Conservation (phyloP, 768 basidiomycete genomes). For the Xanthoconium purpureum region DNA sequence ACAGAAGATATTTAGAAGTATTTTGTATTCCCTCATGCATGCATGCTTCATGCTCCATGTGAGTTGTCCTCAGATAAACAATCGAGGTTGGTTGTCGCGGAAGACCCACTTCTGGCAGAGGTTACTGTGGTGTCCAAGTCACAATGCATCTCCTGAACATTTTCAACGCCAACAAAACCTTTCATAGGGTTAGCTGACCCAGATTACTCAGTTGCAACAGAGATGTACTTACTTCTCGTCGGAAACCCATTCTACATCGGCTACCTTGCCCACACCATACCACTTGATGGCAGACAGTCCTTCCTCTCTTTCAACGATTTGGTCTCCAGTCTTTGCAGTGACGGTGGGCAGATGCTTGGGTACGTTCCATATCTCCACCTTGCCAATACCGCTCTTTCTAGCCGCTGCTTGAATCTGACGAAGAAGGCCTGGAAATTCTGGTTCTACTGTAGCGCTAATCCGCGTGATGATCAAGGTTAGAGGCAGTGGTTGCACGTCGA, state of each 20-base stretch:
- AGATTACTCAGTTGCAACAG: neutral
- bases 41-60: no score
- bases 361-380: constrained; percentile 49
- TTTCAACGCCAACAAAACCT: constrained; percentile 43
- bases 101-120: neutral
- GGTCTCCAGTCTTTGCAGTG: constrained; percentile 32
- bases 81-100: neutral
- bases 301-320: constrained; percentile 33
- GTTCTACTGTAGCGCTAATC: constrained; percentile 30
- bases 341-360: constrained; percentile 30
- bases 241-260: constrained; percentile 41
- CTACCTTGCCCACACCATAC: constrained; percentile 41
- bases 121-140: no score
- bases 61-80: no score
- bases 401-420: constrained; percentile 36
- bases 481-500: constrained; percentile 33
- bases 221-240: constrained; percentile 45
- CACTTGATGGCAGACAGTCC: constrained; percentile 47
- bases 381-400: constrained; percentile 31
- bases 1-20: no score
- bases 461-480: constrained; percentile 45
- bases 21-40: no score
- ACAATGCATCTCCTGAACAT: no score
- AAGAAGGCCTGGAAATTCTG: constrained; percentile 37
- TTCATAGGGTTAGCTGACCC: neutral